Conservation (phyloP, 2,329 filamentous ascomycete genomes). For the Verticillium nonalfalfae region DNA sequence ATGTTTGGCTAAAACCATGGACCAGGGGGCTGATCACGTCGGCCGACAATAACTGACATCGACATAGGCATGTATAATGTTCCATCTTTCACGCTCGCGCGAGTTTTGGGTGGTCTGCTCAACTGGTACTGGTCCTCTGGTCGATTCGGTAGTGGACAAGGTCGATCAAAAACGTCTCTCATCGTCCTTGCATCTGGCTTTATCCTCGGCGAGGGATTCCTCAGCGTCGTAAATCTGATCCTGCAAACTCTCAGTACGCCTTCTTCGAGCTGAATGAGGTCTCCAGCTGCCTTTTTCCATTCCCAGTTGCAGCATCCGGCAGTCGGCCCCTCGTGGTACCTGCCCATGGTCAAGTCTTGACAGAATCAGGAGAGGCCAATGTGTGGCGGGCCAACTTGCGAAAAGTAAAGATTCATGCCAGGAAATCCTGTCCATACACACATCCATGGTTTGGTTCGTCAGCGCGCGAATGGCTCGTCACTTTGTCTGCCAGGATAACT, state of each 20-base stretch:
- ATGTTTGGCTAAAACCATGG: constrained; percentile 5
- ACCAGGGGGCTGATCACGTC: neutral
- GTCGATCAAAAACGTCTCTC: constrained; percentile 60
- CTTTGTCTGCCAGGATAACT: too few relatives aligned
- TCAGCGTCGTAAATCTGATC: constrained; percentile 84
- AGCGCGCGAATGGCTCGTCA: too few relatives aligned
- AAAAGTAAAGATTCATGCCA: too few relatives aligned
- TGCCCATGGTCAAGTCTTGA: too few relatives aligned
- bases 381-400: too few relatives aligned
- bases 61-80: constrained; percentile 86
- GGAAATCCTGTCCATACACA: too few relatives aligned
- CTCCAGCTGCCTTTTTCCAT: neutral
- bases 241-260: constrained; percentile 73
- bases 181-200: constrained; percentile 87
- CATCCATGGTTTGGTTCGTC: too few relatives aligned
- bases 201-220: constrained; percentile 84
- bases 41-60: neutral
- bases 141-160: constrained; percentile 14
- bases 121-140: constrained; percentile 70
- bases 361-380: too few relatives aligned
- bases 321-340: too few relatives aligned
- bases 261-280: constrained; percentile 41
- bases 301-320: too few relatives aligned
- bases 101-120: constrained; percentile 69
- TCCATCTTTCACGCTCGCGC: constrained; percentile 87